Evolutionary conservation across 1,284 basidiomycete species (phyloP), one percentile per base, ranked within the genome.

Genomic region (Sanghuangporus baumii): DNA sequence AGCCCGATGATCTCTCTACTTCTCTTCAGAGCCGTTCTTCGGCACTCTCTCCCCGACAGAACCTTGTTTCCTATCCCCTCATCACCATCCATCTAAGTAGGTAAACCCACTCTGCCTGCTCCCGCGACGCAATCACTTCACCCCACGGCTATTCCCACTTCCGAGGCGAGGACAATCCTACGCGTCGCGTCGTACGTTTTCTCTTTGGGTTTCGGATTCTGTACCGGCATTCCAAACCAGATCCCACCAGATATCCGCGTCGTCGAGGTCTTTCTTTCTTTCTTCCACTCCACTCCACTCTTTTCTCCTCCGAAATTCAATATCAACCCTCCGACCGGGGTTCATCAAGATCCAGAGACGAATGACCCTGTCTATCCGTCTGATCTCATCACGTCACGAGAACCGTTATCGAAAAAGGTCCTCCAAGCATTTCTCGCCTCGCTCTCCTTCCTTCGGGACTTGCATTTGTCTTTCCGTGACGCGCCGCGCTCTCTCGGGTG

Each of bases 1-100:
- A 58, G 41, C 57, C 57, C 46, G 57, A 58, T 58, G 57, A 58
- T 58, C 57, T 58, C 31, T 34, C 46, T 18, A 11, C 50, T 23
- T 6, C 20, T 12, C 18, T 36, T 26, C 51, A 54, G 31, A 54
- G 26, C 51, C 51, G 51, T 34, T 54, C 31, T 54, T 54, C 52
- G 52, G 52, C 52, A 54, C 23, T 14, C 8, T 31, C 23, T 36
- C 31, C 31, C 52, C 52, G 34, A 54, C 52, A 54, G 52, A 54
- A 54, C 52, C 52, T 54, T 54, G 52, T 54, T 54, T 23, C 38
- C 37, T 31, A 31, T 47, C 40, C 40, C 55, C 36, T n/a, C n/a
- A n/a, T n/a, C n/a, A n/a, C n/a, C n/a, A n/a, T n/a, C n/a, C n/a
- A n/a, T n/a, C n/a, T n/a, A n/a, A n/a, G n/a, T n/a, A n/a, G n/a